Conservation (phyloP, 306 rosid genomes). For the Hippophae gyantsensis region DNA sequence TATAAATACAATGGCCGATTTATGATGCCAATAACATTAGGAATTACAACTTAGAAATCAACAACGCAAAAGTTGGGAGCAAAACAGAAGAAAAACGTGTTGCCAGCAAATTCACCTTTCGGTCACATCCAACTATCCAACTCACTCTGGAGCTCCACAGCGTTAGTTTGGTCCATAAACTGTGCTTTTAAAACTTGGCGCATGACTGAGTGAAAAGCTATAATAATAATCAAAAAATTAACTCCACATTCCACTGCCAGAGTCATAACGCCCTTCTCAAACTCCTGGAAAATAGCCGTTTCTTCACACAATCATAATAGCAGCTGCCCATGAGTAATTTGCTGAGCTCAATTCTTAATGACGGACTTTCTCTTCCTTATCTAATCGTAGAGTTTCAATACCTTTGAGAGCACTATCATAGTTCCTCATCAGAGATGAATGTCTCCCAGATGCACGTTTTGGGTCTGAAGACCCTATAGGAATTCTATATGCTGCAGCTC, state of each 20-base stretch:
- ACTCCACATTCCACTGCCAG: no score
- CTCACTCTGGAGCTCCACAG: no score
- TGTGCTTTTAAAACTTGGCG: no score
- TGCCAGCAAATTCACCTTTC: no score
- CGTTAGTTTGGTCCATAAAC: no score
- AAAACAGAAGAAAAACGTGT: no score
- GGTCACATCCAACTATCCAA: no score
- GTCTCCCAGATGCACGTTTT: conserved; percentile 48
- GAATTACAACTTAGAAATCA: conserved; percentile 27
- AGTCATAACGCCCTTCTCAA: no score
- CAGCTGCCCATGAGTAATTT: conserved; percentile 28
- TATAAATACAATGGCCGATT: conserved; percentile 20
- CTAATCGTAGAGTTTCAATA: conserved; percentile 70
- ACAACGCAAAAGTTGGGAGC: background rate
- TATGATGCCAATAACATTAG: conserved; percentile 13
- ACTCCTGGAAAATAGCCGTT: no score
- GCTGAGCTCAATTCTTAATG: conserved; percentile 33
- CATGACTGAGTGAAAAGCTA: no score
- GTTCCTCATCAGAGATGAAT: conserved; percentile 50
- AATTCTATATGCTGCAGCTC: no score
- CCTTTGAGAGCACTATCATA: conserved; percentile 70
- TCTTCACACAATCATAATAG: background rate
- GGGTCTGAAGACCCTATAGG: conserved; percentile 51
- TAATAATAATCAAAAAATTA: no score
- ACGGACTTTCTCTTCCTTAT: conserved; percentile 62